Conservation (phyloP, 2,329 filamentous ascomycete species). For the Fusarium avenaceum region DNA sequence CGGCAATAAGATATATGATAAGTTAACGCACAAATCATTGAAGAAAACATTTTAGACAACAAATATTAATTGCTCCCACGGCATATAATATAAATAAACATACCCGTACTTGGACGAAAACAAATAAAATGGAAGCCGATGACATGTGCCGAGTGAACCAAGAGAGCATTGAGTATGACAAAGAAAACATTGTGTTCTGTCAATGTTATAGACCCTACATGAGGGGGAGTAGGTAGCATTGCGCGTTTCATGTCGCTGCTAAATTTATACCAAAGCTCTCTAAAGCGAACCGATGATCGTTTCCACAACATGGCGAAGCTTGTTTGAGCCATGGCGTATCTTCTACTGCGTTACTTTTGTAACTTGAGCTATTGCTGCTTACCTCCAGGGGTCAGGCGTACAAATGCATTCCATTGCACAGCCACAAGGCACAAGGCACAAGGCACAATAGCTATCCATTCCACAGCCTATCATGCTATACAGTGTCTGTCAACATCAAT, state of each 20-base stretch:
- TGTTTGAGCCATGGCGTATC: conserved; percentile 10
- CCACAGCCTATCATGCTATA: conserved; percentile 4
- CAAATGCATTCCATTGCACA: conserved; percentile 2
- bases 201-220: conserved; percentile 7
- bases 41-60: neutral
- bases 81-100: neutral
- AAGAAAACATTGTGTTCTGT: conserved; percentile 5
- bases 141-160: conserved; percentile 6
- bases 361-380: neutral
- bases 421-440: neutral
- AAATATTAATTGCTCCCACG: neutral
- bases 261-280: conserved; percentile 6
- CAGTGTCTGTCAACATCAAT: neutral
- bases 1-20: neutral
- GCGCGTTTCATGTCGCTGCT: conserved; percentile 20
- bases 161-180: neutral
- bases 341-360: neutral
- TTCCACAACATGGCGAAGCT: neutral
- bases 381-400: conserved; percentile 8
- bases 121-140: neutral
- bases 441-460: neutral
- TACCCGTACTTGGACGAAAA: neutral
- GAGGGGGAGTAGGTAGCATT: neutral
- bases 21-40: conserved; percentile 30
- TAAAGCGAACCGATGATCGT: conserved; percentile 7